These are phyloP conservation scores for Ceratocystis smalleyi DNA, from an alignment of 2,329 filamentous ascomycete genomes.

Conservation along the genomic window DNA sequence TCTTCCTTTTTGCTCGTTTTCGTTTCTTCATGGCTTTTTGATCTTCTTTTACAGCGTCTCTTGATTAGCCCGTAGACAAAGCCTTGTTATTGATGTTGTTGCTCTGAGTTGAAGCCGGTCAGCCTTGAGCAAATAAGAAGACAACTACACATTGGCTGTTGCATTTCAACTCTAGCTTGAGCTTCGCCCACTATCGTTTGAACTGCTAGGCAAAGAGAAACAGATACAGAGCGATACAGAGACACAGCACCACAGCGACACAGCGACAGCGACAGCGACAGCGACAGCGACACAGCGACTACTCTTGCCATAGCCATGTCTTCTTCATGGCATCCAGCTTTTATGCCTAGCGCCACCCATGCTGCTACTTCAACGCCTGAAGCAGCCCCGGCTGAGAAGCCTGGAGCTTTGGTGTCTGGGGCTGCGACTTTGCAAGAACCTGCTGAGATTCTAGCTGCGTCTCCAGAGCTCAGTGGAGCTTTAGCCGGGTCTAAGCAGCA, in stretches of 20 bases:
- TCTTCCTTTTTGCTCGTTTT: not conserved
- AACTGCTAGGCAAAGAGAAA: too few species aligned
- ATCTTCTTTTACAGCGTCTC: not conserved
- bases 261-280: not conserved
- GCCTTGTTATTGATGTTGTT: not conserved
- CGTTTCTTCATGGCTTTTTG: not conserved
- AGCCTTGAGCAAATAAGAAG: not conserved
- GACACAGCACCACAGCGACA: not conserved
- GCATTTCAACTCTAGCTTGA: not conserved
- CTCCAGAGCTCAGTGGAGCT: too few species aligned
- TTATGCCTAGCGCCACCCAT: slow-evolving; percentile 24
- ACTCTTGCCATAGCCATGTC: slow-evolving; percentile 24
- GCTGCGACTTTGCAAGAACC: not conserved
- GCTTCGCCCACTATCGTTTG: not conserved
- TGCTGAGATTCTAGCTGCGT: not conserved
- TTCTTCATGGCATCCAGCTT: slow-evolving; percentile 29
- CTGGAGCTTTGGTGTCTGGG: not conserved
- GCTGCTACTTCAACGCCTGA: not conserved
- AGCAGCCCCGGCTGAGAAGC: not conserved
- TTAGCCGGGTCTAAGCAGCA: too few species aligned
- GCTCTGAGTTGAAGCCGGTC: not conserved
- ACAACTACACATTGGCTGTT: not conserved
- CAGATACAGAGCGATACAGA: too few species aligned
- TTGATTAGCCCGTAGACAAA: too few species aligned
- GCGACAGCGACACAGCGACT: not conserved